Evolutionary conservation across 306 rosid genomes (phyloP).

Genomic region (Cicer judaicum): DNA sequence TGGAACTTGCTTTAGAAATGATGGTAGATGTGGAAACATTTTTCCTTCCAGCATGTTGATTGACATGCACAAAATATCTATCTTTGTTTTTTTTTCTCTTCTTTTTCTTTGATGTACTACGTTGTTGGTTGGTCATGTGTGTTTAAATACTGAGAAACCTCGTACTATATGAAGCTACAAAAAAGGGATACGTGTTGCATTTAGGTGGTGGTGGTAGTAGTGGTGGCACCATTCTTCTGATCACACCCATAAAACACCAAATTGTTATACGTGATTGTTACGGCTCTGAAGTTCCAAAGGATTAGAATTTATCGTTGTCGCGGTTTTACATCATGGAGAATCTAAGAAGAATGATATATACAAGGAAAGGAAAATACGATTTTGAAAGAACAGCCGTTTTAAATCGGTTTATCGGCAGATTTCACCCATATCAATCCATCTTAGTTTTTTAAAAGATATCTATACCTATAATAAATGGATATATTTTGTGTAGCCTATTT

Average conservation of each 20-base stretch:
- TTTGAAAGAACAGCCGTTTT: not conserved
- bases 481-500: too few relatives aligned
- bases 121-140: not conserved
- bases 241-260: not conserved
- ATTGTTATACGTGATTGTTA: too few relatives aligned
- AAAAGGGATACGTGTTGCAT: conserved; percentile 6
- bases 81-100: not conserved
- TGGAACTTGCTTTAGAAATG: not conserved
- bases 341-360: not conserved
- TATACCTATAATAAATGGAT: too few relatives aligned
- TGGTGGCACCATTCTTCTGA: not conserved
- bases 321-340: too few relatives aligned
- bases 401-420: not conserved
- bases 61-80: not conserved
- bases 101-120: not conserved
- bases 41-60: conserved; percentile 15
- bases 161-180: not conserved
- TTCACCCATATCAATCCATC: too few relatives aligned
- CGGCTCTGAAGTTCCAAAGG: not conserved
- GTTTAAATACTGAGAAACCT: conserved; percentile 1
- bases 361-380: not conserved
- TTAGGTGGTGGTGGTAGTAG: not conserved
- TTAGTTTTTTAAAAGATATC: too few relatives aligned
- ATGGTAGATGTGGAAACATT: conserved; percentile 7
- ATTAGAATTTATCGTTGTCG: not conserved